Conservation (phyloP, 2,329 filamentous ascomycete species). For the Dactylellina leptospora region DNA sequence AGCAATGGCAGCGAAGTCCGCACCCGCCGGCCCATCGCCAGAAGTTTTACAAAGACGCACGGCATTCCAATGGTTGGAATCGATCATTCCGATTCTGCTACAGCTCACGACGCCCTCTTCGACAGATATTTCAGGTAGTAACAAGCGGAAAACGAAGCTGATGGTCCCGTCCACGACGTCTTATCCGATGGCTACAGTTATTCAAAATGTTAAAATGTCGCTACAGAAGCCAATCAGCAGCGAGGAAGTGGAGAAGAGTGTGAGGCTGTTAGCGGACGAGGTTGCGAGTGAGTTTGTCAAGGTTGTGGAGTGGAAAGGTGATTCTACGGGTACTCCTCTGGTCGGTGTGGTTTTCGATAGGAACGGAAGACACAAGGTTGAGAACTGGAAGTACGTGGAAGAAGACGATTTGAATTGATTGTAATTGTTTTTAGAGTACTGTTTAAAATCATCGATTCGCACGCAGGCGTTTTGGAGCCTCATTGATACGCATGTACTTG, state of each 20-base stretch:
- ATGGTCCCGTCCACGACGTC: conserved; percentile 36
- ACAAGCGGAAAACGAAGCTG: conserved; percentile 10
- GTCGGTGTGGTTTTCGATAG: conserved; percentile 46
- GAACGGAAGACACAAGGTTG: conserved; percentile 30
- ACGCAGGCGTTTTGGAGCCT: too few species aligned
- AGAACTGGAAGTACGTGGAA: conserved; percentile 44
- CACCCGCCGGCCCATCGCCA: conserved; percentile 5
- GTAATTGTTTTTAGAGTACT: too few species aligned
- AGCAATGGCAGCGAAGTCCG: conserved; percentile 31
- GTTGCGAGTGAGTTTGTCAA: conserved; percentile 46
- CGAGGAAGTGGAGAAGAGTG: conserved; percentile 34
- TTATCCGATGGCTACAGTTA: conserved; percentile 35
- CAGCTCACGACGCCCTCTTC: conserved; percentile 29
- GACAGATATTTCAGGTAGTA: background rate
- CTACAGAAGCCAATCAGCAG: conserved; percentile 37
- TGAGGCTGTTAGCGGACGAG: conserved; percentile 43
- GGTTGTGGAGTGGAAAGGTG: conserved; percentile 51
- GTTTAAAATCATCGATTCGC: too few species aligned
- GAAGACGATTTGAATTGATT: conserved; percentile 29
- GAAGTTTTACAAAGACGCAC: conserved; percentile 32
- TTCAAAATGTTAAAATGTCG: conserved; percentile 42
- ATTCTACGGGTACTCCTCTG: conserved; percentile 35
- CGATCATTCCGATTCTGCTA: conserved; percentile 46
- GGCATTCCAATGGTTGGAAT: conserved; percentile 42
- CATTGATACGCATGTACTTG: too few species aligned